Evolutionary conservation across 208 protist species (phyloP).

Genomic region (Crithidia brevicula): DNA sequence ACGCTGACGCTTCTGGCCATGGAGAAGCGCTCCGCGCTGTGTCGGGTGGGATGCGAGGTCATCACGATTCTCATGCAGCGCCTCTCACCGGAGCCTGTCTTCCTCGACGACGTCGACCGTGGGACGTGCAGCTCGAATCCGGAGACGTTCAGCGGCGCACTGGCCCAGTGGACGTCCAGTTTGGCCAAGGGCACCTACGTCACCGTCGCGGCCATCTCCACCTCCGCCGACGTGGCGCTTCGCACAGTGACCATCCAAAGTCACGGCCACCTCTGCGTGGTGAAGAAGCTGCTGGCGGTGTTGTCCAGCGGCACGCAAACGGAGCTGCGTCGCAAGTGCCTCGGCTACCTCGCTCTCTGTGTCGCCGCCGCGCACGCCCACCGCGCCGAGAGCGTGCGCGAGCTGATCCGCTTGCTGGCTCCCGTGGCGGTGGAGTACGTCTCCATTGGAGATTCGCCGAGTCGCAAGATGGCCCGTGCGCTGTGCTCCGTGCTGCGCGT

Average conservation of each 20-base stretch:
- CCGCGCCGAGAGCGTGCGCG: conserved; percentile 12
- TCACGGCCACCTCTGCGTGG: conserved; percentile 45
- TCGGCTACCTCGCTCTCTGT: conserved; percentile 81
- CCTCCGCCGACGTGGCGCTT: conserved; percentile 65
- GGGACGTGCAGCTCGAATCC: conserved; percentile 20
- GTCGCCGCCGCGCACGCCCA: conserved; percentile 39
- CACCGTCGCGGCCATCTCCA: conserved; percentile 82
- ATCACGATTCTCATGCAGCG: conserved; percentile 49
- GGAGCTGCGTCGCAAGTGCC: conserved; percentile 78
- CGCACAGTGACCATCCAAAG: conserved; percentile 65
- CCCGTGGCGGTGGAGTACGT: conserved; percentile 54
- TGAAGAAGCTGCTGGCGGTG: conserved; percentile 46
- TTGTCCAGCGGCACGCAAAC: conserved; percentile 70
- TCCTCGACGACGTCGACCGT: conserved; percentile 35
- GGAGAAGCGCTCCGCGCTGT: conserved; percentile 85
- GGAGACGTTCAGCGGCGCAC: conserved; percentile 27
- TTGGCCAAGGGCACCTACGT: conserved; percentile 76
- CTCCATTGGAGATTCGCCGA: conserved; percentile 66
- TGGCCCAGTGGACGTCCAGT: conserved; percentile 52
- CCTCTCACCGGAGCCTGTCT: conserved; percentile 35
- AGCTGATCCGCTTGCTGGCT: conserved; percentile 15
- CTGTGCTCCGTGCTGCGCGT: conserved; percentile 70
- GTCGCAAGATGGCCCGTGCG: conserved; percentile 81
- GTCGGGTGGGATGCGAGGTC: conserved; percentile 68
- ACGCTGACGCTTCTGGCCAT: conserved; percentile 46